Conservation (phyloP, 208 protist species). For the Trichomonas vaginalis region DNA sequence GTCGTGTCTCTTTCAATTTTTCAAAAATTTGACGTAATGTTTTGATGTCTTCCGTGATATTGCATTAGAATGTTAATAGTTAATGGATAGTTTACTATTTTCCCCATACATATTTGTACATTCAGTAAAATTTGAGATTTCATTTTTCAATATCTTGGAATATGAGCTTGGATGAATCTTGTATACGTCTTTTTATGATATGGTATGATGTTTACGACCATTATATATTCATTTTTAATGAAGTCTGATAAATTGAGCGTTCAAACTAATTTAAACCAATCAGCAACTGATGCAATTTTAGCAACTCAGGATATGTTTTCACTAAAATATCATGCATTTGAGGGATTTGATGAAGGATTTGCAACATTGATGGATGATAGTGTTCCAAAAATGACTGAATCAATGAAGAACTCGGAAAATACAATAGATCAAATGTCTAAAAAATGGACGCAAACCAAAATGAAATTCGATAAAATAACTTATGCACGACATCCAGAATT, state of each 20-base stretch:
- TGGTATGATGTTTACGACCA: too few species aligned
- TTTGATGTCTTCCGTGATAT: too few species aligned
- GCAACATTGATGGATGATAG: neutral
- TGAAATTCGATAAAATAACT: neutral
- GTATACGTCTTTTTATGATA: too few species aligned
- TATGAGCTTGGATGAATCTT: too few species aligned
- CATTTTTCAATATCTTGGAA: too few species aligned
- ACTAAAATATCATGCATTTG: neutral
- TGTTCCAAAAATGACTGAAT: neutral
- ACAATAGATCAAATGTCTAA: neutral
- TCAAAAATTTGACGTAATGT: too few species aligned
- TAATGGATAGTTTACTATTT: too few species aligned
- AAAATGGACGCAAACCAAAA: neutral
- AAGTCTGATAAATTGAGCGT: neutral
- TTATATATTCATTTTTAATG: neutral
- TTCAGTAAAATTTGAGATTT: too few species aligned
- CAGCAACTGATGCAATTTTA: neutral
- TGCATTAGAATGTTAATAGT: too few species aligned
- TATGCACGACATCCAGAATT: neutral
- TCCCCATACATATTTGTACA: too few species aligned
- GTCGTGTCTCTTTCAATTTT: too few species aligned
- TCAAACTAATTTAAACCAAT: neutral
- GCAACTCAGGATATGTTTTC: neutral
- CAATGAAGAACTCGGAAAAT: neutral
- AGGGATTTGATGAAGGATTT: neutral